Conservation (phyloP, 495 filamentous ascomycete species). For the Xylaria flabelliformis region DNA sequence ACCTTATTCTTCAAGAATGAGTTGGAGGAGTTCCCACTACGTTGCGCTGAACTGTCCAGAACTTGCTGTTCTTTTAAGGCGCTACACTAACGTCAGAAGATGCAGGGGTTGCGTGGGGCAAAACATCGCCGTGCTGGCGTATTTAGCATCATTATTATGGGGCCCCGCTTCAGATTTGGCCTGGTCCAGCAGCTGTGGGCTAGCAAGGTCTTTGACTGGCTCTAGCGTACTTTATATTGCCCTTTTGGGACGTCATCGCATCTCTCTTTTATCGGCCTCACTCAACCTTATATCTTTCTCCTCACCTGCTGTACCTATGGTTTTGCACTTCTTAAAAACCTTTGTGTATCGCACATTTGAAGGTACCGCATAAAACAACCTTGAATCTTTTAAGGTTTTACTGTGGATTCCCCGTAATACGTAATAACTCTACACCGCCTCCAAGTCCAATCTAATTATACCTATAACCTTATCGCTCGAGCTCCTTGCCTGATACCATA, state of each 20-base stretch:
- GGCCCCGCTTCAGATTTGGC: neutral
- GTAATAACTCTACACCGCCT: neutral
- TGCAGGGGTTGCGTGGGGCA: slow-evolving; percentile 14
- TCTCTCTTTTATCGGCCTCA: neutral
- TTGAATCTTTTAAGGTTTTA: neutral
- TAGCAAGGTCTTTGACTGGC: slow-evolving; percentile 11
- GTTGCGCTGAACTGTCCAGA: neutral
- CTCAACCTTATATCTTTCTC: slow-evolving; percentile 6
- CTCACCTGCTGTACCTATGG: neutral
- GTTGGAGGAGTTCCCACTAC: neutral
- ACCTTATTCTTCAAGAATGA: slow-evolving; percentile 2
- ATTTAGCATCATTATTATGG: neutral
- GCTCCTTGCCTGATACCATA: neutral
- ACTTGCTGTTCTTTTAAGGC: neutral
- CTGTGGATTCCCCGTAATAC: neutral
- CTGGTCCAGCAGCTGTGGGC: neutral
- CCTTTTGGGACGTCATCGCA: slow-evolving; percentile 13
- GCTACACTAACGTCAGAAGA: neutral
- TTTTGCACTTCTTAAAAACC: neutral
- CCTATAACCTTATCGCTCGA: neutral
- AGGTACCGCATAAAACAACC: neutral
- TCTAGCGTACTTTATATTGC: neutral
- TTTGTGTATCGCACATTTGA: neutral
- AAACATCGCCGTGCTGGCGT: neutral
- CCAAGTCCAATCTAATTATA: neutral